phyloP scores from a whole-genome alignment of 305 asterid genomes.

The Fraxinus nigra region DNA sequence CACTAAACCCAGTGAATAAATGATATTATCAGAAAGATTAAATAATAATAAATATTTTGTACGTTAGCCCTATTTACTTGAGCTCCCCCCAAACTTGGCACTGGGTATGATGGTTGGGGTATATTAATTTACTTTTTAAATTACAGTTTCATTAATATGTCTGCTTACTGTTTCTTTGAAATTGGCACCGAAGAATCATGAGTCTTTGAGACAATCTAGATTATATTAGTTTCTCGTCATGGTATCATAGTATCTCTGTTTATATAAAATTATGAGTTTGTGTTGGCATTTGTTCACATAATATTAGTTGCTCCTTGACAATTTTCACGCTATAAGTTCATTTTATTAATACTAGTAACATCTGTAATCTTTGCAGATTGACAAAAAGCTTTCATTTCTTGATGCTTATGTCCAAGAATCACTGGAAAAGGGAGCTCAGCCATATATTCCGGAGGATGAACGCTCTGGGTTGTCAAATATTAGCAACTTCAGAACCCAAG shows the following conservation, averaged over 20 bases:
- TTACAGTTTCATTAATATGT: background rate
- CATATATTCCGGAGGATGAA: slow-evolving; percentile 74
- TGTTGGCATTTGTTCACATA: background rate
- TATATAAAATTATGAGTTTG: background rate
- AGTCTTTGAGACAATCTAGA: background rate
- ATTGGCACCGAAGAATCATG: background rate
- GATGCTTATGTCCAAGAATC: slow-evolving; percentile 66
- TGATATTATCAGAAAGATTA: background rate
- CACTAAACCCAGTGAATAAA: background rate
- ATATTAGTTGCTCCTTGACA: background rate
- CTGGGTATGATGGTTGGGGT: background rate
- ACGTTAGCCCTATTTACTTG: background rate
- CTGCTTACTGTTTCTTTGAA: background rate
- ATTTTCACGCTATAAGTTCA: background rate
- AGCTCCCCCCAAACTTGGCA: background rate
- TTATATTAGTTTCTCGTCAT: background rate
- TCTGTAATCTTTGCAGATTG: slow-evolving; percentile 53
- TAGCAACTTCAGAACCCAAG: slow-evolving; percentile 61
- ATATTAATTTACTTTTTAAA: background rate
- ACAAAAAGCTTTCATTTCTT: slow-evolving; percentile 72
- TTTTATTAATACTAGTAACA: slow-evolving; percentile 5
- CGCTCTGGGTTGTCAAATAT: slow-evolving; percentile 58
- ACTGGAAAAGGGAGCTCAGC: slow-evolving; percentile 80
- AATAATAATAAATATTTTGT: background rate
- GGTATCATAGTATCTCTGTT: background rate